A percentile compares a stretch with the other conserved stretches of the same genome.
Conservation (phyloP, 176 grass and related monocot species). For the Ensete glaucum region DNA sequence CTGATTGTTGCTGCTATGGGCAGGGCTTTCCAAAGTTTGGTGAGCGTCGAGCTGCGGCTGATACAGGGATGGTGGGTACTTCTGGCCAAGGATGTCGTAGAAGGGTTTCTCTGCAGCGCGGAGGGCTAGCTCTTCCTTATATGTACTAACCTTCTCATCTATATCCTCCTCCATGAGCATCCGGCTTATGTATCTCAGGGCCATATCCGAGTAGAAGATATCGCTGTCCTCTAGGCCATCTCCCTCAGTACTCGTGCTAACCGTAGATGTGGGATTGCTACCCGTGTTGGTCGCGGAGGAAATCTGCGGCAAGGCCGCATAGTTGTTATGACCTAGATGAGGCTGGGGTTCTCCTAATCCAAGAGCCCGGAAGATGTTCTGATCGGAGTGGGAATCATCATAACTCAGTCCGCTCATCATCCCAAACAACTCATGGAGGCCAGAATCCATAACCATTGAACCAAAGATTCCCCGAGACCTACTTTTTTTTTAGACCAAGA, state of each 20-base stretch:
- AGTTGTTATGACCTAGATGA: background rate
- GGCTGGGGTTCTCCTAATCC: background rate
- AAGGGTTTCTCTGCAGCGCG: conserved; percentile 69
- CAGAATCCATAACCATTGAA: conserved; percentile 20
- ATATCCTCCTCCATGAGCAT: conserved; percentile 99
- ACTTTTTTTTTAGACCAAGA: background rate
- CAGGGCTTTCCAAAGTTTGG: conserved; percentile 37
- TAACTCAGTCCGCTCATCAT: conserved; percentile 15
- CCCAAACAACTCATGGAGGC: conserved; percentile 14
- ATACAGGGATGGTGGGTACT: conserved; percentile 67
- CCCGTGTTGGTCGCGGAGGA: background rate
- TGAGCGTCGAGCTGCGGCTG: background rate
- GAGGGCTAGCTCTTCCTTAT: conserved; percentile 68
- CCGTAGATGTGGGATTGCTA: background rate
- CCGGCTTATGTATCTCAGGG: conserved; percentile 81
- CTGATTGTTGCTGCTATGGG: conserved; percentile 30
- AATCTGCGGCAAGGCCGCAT: conserved; percentile 17
- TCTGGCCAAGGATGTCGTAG: conserved; percentile 90
- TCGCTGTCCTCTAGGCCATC: conserved; percentile 80
- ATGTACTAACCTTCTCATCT: conserved; percentile 78
- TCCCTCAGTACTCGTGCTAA: conserved; percentile 26
- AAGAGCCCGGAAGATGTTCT: conserved; percentile 10
- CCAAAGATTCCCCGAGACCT: background rate
- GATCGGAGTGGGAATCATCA: conserved; percentile 10
- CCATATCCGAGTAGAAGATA: conserved; percentile 68